Conservation (phyloP, 495 filamentous ascomycete genomes). For the Entonaema liquescens region DNA sequence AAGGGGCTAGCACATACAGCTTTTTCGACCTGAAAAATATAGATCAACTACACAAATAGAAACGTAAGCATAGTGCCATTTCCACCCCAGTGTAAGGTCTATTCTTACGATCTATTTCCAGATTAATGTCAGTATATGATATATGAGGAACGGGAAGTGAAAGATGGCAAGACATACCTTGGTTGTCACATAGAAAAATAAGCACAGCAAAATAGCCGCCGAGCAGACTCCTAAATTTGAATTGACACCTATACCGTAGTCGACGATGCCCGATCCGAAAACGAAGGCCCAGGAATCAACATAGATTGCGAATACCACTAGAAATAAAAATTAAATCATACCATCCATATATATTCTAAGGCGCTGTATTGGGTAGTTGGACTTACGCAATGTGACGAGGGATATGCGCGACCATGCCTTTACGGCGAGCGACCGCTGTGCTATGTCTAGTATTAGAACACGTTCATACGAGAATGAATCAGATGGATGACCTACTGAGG, state of each 20-base stretch:
- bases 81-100: neutral
- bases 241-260: constrained; percentile 59
- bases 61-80: constrained; percentile 9
- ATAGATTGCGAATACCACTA: constrained; percentile 63
- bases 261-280: constrained; percentile 58
- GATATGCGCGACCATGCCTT: constrained; percentile 57
- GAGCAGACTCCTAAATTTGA: constrained; percentile 53
- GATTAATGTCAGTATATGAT: neutral
- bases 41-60: constrained; percentile 53
- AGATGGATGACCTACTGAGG: constrained; percentile 49
- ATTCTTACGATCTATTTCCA: constrained; percentile 50
- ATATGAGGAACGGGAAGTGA: neutral
- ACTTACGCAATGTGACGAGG: constrained; percentile 58
- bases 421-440: constrained; percentile 49
- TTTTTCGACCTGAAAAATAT: constrained; percentile 63
- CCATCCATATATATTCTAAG: neutral
- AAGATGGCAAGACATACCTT: constrained; percentile 53
- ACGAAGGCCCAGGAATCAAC: constrained; percentile 61
- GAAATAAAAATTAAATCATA: neutral
- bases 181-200: constrained; percentile 61
- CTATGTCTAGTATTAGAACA: constrained; percentile 34
- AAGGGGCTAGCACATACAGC: constrained; percentile 48
- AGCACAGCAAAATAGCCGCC: constrained; percentile 59
- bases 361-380: neutral
- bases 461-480: neutral